A percentile compares a stretch with the other conserved stretches of the same genome.
Conservation (phyloP, 345 rosid genomes). For the Rubroshorea leprosula region DNA sequence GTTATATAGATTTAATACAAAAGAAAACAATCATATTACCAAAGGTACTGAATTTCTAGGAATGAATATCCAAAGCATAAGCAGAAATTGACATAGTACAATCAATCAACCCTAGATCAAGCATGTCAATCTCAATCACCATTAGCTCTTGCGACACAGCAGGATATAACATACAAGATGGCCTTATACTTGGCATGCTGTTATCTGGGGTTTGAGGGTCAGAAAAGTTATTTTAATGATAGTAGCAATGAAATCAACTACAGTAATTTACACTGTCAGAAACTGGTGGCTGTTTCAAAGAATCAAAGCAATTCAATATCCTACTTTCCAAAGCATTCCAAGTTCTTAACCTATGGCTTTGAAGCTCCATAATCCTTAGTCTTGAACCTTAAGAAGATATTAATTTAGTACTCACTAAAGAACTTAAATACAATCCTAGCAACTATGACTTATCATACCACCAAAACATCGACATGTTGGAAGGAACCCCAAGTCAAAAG, state of each 20-base stretch:
- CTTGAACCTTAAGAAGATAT: not conserved
- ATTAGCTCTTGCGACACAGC: too few species aligned
- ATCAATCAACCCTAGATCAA: too few species aligned
- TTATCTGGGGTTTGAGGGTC: too few species aligned
- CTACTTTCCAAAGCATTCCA: not conserved
- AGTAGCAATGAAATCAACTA: not conserved
- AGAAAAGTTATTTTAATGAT: not conserved
- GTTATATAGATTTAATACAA: too few species aligned
- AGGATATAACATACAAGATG: too few species aligned
- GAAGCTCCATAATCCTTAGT: not conserved
- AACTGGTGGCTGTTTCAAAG: not conserved
- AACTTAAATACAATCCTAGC: conserved; percentile 5
- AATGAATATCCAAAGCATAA: too few species aligned
- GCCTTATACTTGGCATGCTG: too few species aligned
- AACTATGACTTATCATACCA: conserved; percentile 14
- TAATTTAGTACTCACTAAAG: not conserved
- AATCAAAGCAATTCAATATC: not conserved
- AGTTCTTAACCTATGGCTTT: not conserved
- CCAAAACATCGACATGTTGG: conserved; percentile 3
- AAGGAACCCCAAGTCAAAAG: conserved; percentile 15
- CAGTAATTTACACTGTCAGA: too few species aligned
- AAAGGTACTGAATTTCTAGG: too few species aligned
- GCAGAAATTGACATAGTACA: too few species aligned
- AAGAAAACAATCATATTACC: too few species aligned
- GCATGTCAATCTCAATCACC: too few species aligned